Evolutionary conservation across 1,139 yeast species (phyloP).

Genomic region (Saccharomyces hybrid): DNA sequence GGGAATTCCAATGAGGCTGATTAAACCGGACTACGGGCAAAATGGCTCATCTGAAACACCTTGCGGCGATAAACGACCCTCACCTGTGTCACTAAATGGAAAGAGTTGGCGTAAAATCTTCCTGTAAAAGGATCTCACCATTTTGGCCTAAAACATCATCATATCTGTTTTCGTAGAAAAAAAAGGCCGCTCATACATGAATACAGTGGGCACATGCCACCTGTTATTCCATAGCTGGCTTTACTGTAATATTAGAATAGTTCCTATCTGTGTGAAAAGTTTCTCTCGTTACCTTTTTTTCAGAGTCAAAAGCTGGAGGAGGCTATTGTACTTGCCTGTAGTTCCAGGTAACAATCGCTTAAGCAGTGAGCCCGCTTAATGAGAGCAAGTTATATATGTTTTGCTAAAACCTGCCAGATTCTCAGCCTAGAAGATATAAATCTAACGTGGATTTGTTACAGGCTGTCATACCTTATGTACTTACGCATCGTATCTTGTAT

Average conservation of each 20-base stretch:
- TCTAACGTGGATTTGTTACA: not conserved
- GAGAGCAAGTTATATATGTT: not conserved
- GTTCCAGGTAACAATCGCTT: not conserved
- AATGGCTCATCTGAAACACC: conserved; percentile 1
- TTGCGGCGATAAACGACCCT: not conserved
- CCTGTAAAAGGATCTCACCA: not conserved
- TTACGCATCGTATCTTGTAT: not conserved
- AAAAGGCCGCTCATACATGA: not conserved
- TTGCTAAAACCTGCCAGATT: not conserved
- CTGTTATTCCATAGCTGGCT: not conserved
- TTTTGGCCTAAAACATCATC: not conserved
- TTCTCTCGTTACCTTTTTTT: not conserved
- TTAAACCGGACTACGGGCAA: not conserved
- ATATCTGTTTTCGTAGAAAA: not conserved
- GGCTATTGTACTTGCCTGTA: not conserved
- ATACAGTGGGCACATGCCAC: not conserved
- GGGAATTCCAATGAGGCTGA: not conserved
- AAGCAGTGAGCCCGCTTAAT: not conserved
- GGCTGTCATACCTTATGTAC: not conserved
- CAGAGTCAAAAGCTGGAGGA: not conserved
- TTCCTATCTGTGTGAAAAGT: not conserved
- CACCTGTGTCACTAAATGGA: not conserved
- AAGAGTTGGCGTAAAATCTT: not conserved
- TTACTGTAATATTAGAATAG: not conserved
- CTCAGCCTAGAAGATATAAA: not conserved